These are phyloP conservation scores for Phtheirospermum japonicum DNA, from an alignment of 257 asterid species.

Conservation along the genomic window DNA sequence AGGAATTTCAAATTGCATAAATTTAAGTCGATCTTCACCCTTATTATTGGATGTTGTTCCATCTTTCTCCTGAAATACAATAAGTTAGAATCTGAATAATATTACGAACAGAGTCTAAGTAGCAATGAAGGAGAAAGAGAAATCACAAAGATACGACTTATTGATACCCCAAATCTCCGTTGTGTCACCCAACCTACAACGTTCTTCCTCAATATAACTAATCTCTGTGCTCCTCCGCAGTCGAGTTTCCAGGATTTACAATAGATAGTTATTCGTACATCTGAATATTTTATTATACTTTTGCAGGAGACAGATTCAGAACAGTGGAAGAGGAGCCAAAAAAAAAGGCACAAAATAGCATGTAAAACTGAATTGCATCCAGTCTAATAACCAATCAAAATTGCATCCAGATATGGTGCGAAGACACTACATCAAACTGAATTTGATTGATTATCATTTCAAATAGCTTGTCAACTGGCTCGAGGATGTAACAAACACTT, in stretches of 20 bases:
- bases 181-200: constrained; percentile 25
- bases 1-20: constrained; percentile 66
- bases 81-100: constrained; percentile 11
- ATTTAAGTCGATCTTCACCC: constrained; percentile 32
- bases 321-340: background rate
- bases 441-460: constrained; percentile 4
- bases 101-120: constrained; percentile 21
- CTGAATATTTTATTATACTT: constrained; percentile 4
- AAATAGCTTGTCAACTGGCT: constrained; percentile 22
- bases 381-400: background rate
- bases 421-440: constrained; percentile 18
- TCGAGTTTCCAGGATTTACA: constrained; percentile 26
- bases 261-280: constrained; percentile 14
- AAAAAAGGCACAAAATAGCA: background rate
- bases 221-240: constrained; percentile 32
- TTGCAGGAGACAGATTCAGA: constrained; percentile 19
- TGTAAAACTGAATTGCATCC: background rate
- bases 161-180: constrained; percentile 28
- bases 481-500: constrained; percentile 15
- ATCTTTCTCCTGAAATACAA: constrained; percentile 44
- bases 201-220: constrained; percentile 28
- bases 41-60: constrained; percentile 29
- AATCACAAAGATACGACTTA: background rate
- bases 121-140: constrained; percentile 18
- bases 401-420: constrained; percentile 18